These are phyloP conservation scores for Coffea canephora DNA, from an alignment of 257 asterid genomes.

Conservation along the genomic window DNA sequence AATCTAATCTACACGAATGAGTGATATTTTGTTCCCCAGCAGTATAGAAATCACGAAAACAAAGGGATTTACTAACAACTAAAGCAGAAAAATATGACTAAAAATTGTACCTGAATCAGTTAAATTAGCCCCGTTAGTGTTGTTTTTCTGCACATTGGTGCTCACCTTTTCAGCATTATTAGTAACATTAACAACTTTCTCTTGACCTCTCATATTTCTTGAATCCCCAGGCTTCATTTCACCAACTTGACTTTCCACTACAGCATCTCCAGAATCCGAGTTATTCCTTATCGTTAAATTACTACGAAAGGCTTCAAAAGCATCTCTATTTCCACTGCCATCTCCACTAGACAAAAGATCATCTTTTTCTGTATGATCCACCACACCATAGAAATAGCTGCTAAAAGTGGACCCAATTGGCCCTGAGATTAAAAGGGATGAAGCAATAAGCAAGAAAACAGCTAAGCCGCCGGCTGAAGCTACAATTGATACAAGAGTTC, in stretches of 20 bases:
- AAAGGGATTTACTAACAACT: too few relatives aligned
- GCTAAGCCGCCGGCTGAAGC: conserved; percentile 71
- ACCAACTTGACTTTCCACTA: too few relatives aligned
- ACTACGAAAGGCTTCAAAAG: too few relatives aligned
- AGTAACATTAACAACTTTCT: too few relatives aligned
- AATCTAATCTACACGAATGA: too few relatives aligned
- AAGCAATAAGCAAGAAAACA: conserved; percentile 62
- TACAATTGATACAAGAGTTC: conserved; percentile 50
- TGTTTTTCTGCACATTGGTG: too few relatives aligned
- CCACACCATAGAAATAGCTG: conserved; percentile 49
- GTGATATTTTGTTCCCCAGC: too few relatives aligned
- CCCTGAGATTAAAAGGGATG: conserved; percentile 60
- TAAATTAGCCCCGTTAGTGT: too few relatives aligned
- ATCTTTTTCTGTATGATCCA: conserved; percentile 14
- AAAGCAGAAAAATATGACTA: too few relatives aligned
- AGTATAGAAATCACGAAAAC: too few relatives aligned
- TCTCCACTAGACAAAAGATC: conserved; percentile 3
- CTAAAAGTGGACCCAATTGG: conserved; percentile 57
- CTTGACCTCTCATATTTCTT: not conserved
- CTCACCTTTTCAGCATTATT: too few relatives aligned
- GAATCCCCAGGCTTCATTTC: conserved; percentile 1
- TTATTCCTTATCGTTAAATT: not conserved
- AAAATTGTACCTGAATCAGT: too few relatives aligned
- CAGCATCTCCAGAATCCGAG: not conserved
- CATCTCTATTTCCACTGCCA: not conserved